Evolutionary conservation across 768 basidiomycete species (phyloP).

Genomic region (Udeniomyces megalosporus): DNA sequence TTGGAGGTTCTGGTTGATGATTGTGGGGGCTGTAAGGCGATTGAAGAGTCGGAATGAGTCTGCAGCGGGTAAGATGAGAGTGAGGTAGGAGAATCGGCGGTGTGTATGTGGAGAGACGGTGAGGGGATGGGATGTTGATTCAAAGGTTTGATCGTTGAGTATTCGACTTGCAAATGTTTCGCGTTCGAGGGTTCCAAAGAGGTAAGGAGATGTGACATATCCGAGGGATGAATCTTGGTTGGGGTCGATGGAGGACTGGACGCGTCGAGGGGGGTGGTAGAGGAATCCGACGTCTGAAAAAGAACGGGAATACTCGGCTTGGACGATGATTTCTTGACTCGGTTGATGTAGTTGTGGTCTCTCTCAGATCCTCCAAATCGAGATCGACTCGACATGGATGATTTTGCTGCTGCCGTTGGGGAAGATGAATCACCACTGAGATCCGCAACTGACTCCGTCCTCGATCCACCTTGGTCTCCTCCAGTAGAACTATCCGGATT

Average conservation of each 20-base stretch:
- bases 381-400: background rate
- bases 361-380: constrained; percentile 6
- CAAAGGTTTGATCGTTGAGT: background rate
- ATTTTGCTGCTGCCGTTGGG: background rate
- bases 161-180: too few species aligned
- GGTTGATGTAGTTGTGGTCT: background rate
- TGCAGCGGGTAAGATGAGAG: too few species aligned
- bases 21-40: background rate
- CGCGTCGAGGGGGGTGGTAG: background rate
- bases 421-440: too few species aligned
- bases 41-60: background rate
- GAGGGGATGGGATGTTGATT: background rate
- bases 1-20: background rate
- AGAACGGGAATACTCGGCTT: background rate
- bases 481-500: too few species aligned
- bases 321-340: background rate
- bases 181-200: background rate
- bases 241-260: background rate
- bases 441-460: too few species aligned
- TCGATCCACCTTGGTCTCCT: too few species aligned
- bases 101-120: background rate
- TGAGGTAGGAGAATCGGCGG: background rate
- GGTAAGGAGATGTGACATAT: background rate
- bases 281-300: background rate
- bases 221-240: background rate